Percentiles rank a stretch among this genome's conserved stretches.
These are phyloP conservation scores for Vanilla planifolia DNA, from an alignment of 106 monocot genomes.

Conservation along the genomic window DNA sequence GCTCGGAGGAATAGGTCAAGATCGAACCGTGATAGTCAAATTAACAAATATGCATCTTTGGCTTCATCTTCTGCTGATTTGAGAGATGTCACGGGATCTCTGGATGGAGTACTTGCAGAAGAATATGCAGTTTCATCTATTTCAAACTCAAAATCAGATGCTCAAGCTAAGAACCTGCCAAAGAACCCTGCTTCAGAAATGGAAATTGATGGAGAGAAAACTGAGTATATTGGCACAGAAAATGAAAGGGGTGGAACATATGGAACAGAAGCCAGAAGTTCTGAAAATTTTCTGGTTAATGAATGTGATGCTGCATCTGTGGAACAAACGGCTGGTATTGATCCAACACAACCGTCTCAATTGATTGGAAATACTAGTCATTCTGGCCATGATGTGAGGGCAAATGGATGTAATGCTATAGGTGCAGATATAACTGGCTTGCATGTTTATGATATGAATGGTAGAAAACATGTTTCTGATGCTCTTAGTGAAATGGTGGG, in stretches of 20 bases:
- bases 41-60: slow-evolving; percentile 22
- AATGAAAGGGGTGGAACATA: slow-evolving; percentile 7
- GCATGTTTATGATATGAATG: slow-evolving; percentile 17
- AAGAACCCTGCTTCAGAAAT: too few species aligned
- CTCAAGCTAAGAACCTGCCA: too few species aligned
- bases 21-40: slow-evolving; percentile 42
- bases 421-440: slow-evolving; percentile 8
- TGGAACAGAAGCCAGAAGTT: slow-evolving; percentile 3
- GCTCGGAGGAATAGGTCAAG: slow-evolving; percentile 67
- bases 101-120: slow-evolving; percentile 20
- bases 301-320: slow-evolving; percentile 13
- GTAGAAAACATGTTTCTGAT: slow-evolving; percentile 13
- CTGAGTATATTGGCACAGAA: slow-evolving; percentile 2
- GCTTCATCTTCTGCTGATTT: slow-evolving; percentile 14
- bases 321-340: slow-evolving; percentile 16
- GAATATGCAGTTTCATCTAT: slow-evolving; percentile 27
- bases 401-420: slow-evolving; percentile 7
- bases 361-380: slow-evolving; percentile 15
- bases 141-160: slow-evolving; percentile 47
- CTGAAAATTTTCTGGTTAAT: slow-evolving; percentile 17
- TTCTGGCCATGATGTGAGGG: slow-evolving; percentile 6
- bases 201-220: slow-evolving; percentile 26
- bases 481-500: slow-evolving; percentile 10
- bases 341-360: slow-evolving; percentile 12
- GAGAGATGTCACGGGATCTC: slow-evolving; percentile 19